Evolutionary conservation across 2,329 filamentous ascomycete species (phyloP).

Genomic region (Fusarium napiforme): DNA sequence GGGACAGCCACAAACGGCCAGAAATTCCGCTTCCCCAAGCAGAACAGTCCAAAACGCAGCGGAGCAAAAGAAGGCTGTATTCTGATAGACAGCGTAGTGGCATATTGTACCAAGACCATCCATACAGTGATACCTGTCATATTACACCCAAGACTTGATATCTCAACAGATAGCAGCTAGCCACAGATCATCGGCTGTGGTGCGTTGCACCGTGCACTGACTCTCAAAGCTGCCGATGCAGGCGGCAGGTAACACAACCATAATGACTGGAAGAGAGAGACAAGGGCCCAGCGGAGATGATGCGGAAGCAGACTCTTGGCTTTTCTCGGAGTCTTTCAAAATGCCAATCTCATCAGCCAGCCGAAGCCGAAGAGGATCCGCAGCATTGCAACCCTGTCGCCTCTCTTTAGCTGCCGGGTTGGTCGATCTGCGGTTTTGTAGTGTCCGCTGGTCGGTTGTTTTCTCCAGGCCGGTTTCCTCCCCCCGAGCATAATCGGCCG

Average conservation of each 20-base stretch:
- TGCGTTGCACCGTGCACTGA: constrained; percentile 42
- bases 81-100: constrained; percentile 13
- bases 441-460: constrained; percentile 27
- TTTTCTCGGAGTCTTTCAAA: constrained; percentile 32
- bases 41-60: constrained; percentile 3
- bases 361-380: constrained; percentile 37
- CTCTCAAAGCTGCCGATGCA: constrained; percentile 42
- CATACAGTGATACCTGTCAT: constrained; percentile 33
- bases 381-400: constrained; percentile 38
- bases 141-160: constrained; percentile 15
- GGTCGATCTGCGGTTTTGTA: constrained; percentile 44
- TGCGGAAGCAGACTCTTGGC: constrained; percentile 29
- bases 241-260: constrained; percentile 34
- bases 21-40: constrained; percentile 20
- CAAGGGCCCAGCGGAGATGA: constrained; percentile 40
- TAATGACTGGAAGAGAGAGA: constrained; percentile 34
- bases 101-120: constrained; percentile 19
- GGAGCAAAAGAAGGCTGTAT: constrained; percentile 28
- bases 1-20: constrained; percentile 30
- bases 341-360: constrained; percentile 36
- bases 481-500: constrained; percentile 36
- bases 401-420: constrained; percentile 38
- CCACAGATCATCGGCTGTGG: constrained; percentile 35
- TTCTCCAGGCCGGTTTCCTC: constrained; percentile 28
- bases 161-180: constrained; percentile 23